A percentile compares a stretch with the other conserved stretches of the same genome.
Conservation (phyloP, 140 eudicot genomes). For the Artemisia princeps region DNA sequence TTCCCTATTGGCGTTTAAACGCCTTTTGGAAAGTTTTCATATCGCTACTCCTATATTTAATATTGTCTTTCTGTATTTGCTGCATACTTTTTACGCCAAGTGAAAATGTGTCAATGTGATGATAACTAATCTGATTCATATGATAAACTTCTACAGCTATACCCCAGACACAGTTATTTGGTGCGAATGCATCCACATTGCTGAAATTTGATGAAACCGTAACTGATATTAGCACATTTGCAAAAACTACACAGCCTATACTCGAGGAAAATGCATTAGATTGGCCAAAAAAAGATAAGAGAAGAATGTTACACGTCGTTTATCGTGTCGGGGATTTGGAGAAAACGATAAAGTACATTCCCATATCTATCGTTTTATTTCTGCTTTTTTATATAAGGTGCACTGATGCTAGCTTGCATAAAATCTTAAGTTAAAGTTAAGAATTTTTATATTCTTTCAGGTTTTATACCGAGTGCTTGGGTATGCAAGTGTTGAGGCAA, state of each 20-base stretch:
- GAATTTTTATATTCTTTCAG: conserved; percentile 21
- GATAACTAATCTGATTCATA: conserved; percentile 10
- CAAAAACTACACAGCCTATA: conserved; percentile 19
- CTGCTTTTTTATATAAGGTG: neutral
- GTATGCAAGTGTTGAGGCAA: conserved; percentile 55
- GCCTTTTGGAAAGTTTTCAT: too few relatives aligned
- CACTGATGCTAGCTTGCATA: neutral
- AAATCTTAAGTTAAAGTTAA: neutral
- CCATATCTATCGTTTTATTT: neutral
- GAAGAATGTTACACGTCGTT: conserved; percentile 63
- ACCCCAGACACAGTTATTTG: conserved; percentile 43
- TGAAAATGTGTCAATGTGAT: neutral
- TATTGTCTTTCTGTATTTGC: too few relatives aligned
- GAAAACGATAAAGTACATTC: conserved; percentile 47
- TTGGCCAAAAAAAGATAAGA: conserved; percentile 46
- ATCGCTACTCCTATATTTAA: too few relatives aligned
- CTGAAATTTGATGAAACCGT: conserved; percentile 29
- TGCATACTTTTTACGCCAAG: neutral
- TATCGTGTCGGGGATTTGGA: conserved; percentile 58
- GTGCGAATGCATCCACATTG: conserved; percentile 36
- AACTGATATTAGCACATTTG: conserved; percentile 30
- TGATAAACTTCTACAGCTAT: conserved; percentile 26
- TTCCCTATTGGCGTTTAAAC: too few relatives aligned
- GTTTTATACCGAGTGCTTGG: conserved; percentile 57
- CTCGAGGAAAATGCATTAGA: conserved; percentile 34